Evolutionary conservation across 116 monocot species (phyloP).

Genomic region (Trichopus zeylanicus): DNA sequence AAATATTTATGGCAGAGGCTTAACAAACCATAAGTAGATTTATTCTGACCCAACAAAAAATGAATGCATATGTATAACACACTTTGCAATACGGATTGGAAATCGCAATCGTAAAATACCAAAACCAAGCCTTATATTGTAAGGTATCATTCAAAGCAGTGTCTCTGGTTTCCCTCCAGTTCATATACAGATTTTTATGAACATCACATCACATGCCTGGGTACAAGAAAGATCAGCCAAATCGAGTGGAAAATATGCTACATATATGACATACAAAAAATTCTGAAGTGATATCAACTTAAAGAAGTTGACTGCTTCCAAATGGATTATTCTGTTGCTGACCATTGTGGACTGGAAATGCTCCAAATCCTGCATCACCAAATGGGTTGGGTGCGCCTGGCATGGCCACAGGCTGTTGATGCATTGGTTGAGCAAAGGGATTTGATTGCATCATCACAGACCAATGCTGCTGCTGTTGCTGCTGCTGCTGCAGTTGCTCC

Average conservation of each 20-base stretch:
- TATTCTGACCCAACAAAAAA: too few species aligned
- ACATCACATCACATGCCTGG: too few species aligned
- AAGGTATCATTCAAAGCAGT: too few species aligned
- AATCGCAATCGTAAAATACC: too few species aligned
- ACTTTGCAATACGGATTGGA: too few species aligned
- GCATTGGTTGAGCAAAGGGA: slow-evolving; percentile 50
- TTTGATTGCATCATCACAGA: slow-evolving; percentile 44
- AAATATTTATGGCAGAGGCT: too few species aligned
- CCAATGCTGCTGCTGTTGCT: too few species aligned
- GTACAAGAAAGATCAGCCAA: neutral
- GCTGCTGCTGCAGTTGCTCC: slow-evolving; percentile 36
- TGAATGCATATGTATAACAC: too few species aligned
- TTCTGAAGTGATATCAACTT: neutral
- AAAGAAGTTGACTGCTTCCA: slow-evolving; percentile 47
- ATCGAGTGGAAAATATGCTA: neutral
- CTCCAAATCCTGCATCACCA: slow-evolving; percentile 49
- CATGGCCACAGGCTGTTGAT: slow-evolving; percentile 22
- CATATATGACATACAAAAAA: neutral
- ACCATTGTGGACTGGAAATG: slow-evolving; percentile 33
- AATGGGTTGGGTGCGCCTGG: slow-evolving; percentile 59
- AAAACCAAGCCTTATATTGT: too few species aligned
- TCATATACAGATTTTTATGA: too few species aligned
- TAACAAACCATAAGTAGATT: too few species aligned
- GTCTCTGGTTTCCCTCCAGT: too few species aligned
- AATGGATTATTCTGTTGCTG: slow-evolving; percentile 71